Base-by-base conservation (phyloP, 345 rosid species). In the Eucalyptus cloeziana region DNA sequence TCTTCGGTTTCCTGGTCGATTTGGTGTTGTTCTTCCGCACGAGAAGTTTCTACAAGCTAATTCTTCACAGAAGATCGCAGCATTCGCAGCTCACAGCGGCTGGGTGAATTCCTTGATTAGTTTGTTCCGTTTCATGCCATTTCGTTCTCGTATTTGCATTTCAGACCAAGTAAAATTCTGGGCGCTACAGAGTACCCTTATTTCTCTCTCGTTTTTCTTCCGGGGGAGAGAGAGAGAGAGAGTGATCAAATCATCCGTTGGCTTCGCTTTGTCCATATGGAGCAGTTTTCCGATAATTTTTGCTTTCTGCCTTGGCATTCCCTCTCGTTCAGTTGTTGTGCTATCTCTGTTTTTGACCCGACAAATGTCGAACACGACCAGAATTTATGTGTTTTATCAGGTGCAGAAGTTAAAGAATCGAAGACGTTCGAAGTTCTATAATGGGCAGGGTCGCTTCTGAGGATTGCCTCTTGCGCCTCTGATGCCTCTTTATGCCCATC, bases 1-100 rank as follows among this genome's bases (percentile, higher is more conserved):
- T 93, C 50, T 85, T 93, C 17, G 98, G 97, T 43, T 94, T 89
- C 91, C 90, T 97, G 43, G 94, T 95, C 45, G 95, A 94, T 22
- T 86, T 93, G 30, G 90, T 87, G 12, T 64, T 97, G 92, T 92
- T 92, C 86, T 86, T 95, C 60, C 93, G 95, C 88, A 97, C 98
- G 49, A 94, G 92, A 91, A 91, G 90, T 88, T 93, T 96, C 88
- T 97, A 97, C 76, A 87, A 89, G 88, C 90, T 79, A 87, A 91
- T 96, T 69, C 90, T 96, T 87, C 80, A 92, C 80, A 91, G 90
- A 89, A 92, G 98, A 90, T 87, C 93, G 79, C 88, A 83, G 51
- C 91, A 87, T 89, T 91, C 88, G 31, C 51, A 62, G 24, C 83
- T 76, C 83, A 87, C 49, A 45, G 49, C 85, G 6, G 85, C 44